Conservation (phyloP, 495 filamentous ascomycete genomes). For the Letharia lupina region DNA sequence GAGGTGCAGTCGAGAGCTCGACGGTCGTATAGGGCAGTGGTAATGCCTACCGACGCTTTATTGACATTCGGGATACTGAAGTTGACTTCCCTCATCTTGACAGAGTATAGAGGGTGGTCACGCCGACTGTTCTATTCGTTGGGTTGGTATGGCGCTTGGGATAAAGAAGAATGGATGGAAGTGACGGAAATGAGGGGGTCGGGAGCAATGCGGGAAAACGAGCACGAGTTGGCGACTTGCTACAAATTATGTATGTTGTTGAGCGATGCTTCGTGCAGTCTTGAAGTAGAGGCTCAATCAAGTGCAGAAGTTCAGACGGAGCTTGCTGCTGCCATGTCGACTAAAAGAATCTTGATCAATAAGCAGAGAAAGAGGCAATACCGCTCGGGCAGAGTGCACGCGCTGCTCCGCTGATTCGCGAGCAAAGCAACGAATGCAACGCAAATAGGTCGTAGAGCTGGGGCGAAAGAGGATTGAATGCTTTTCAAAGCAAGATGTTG, state of each 20-base stretch:
- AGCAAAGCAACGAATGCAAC: conserved; percentile 3
- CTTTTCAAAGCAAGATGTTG: background rate
- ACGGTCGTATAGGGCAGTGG: conserved; percentile 94
- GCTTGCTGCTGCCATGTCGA: conserved; percentile 15
- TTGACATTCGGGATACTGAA: conserved; percentile 99
- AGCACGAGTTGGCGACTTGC: background rate
- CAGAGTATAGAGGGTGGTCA: background rate
- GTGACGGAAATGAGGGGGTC: conserved; percentile 11
- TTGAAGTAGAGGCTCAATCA: conserved; percentile 1
- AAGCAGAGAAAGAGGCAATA: conserved; percentile 12
- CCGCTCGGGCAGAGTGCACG: background rate
- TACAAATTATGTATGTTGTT: background rate
- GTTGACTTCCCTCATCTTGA: conserved; percentile 95
- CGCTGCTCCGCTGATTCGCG: conserved; percentile 3
- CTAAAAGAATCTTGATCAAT: conserved; percentile 15
- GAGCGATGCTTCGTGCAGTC: background rate
- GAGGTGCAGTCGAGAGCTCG: conserved; percentile 97
- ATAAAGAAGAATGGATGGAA: background rate
- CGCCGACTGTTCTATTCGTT: background rate
- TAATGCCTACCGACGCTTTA: conserved; percentile 98
- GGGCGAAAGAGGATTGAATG: background rate
- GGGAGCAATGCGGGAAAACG: background rate
- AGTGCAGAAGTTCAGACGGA: conserved; percentile 1
- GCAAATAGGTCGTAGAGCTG: background rate
- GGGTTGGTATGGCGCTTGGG: background rate